Percentiles rank a stretch among this genome's conserved stretches.
phyloP scores from a whole-genome alignment of 179 eudicot species.

The Silene coronaria region DNA sequence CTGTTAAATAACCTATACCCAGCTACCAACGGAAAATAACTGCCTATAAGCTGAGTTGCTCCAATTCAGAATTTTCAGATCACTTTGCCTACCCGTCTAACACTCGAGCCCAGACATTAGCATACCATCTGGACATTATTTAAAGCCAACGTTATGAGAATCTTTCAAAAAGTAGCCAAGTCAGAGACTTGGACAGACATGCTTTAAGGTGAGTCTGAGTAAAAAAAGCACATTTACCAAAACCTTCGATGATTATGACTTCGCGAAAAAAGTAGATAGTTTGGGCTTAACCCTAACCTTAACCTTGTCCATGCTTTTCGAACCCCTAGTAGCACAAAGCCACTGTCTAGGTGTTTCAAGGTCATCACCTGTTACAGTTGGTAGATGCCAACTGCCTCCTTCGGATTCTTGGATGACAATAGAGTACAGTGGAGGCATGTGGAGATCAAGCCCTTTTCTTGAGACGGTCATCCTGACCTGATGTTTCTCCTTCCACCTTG shows the following conservation, averaged over 20 bases:
- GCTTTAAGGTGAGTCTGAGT: too few relatives aligned
- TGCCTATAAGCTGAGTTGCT: background rate
- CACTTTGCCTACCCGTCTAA: background rate
- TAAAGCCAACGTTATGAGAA: background rate
- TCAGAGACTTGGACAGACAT: background rate
- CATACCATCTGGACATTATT: too few relatives aligned
- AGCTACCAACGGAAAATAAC: background rate
- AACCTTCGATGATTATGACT: slow-evolving; percentile 3
- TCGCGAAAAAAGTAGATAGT: slow-evolving; percentile 15
- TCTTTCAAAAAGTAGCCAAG: background rate
- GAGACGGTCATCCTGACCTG: slow-evolving; percentile 64
- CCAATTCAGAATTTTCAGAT: background rate
- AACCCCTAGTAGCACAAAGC: slow-evolving; percentile 60
- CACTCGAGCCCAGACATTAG: background rate
- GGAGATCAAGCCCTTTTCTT: slow-evolving; percentile 39
- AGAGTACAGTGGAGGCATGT: slow-evolving; percentile 91
- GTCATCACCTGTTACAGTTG: slow-evolving; percentile 69
- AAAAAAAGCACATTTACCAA: background rate
- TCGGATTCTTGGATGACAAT: slow-evolving; percentile 79
- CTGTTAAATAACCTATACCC: slow-evolving; percentile 1
- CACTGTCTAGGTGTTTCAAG: slow-evolving; percentile 70
- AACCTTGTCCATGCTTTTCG: slow-evolving; percentile 4
- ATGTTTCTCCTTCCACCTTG: slow-evolving; percentile 55
- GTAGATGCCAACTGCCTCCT: slow-evolving; percentile 81
- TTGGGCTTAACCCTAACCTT: slow-evolving; percentile 6